Evolutionary conservation across 2,329 filamentous ascomycete species (phyloP).

Genomic region (Emmonsia crescens): DNA sequence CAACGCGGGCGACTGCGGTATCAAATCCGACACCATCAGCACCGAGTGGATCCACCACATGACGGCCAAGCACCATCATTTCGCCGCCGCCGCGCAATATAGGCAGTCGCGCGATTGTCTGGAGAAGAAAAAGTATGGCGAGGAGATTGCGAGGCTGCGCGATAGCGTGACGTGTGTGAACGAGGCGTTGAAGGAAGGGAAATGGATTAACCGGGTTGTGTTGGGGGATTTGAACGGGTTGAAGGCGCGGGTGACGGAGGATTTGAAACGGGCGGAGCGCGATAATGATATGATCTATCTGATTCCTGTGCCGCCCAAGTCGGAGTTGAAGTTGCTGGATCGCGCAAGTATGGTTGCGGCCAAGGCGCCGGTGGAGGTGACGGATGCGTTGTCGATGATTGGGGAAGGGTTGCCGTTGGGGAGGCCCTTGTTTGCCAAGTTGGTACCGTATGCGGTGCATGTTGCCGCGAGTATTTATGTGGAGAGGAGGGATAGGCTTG

Average conservation of each 20-base stretch:
- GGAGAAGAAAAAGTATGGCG: conserved; percentile 88
- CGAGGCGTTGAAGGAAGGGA: conserved; percentile 74
- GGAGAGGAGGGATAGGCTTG: conserved; percentile 76
- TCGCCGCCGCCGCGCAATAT: conserved; percentile 90
- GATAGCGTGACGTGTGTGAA: conserved; percentile 75
- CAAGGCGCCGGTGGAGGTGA: conserved; percentile 69
- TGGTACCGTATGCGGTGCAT: conserved; percentile 93
- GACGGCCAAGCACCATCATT: conserved; percentile 94
- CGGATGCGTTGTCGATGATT: conserved; percentile 66
- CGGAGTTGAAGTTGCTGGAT: conserved; percentile 75
- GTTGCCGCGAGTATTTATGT: conserved; percentile 92
- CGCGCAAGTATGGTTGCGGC: conserved; percentile 79
- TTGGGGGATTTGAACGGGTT: conserved; percentile 71
- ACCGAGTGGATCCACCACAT: conserved; percentile 97
- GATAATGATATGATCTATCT: conserved; percentile 96
- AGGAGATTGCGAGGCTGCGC: conserved; percentile 77
- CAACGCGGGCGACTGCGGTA: conserved; percentile 69
- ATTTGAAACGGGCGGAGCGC: conserved; percentile 83
- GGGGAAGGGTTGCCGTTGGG: conserved; percentile 74
- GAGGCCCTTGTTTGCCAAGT: conserved; percentile 71
- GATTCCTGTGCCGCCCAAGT: conserved; percentile 71
- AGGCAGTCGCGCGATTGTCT: conserved; percentile 80
- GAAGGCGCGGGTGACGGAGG: conserved; percentile 72
- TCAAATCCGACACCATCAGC: conserved; percentile 80
- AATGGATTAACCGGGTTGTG: conserved; percentile 72